phyloP scores from a whole-genome alignment of 176 grass and related monocot genomes.

The Alopecurus myosuroides region DNA sequence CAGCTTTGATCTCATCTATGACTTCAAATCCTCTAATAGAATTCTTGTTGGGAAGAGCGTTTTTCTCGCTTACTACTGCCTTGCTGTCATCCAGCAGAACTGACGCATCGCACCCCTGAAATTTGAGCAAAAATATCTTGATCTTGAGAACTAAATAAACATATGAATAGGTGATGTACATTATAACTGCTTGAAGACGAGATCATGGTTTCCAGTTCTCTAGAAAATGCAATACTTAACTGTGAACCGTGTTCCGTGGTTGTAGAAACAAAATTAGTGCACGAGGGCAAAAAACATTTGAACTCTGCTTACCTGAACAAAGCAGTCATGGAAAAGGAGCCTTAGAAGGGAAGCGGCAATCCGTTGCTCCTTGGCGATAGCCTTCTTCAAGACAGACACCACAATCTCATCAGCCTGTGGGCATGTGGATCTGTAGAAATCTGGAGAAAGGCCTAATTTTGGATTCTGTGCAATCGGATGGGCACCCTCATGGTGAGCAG shows the following conservation, averaged over 20 bases:
- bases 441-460: slow-evolving; percentile 36
- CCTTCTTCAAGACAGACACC: slow-evolving; percentile 54
- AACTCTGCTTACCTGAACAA: slow-evolving; percentile 60
- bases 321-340: slow-evolving; percentile 77
- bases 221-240: not conserved
- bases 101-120: slow-evolving; percentile 83
- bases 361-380: slow-evolving; percentile 47
- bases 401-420: slow-evolving; percentile 69
- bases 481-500: slow-evolving; percentile 32
- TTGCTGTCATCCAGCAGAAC: slow-evolving; percentile 63
- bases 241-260: not conserved
- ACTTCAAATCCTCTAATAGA: slow-evolving; percentile 85
- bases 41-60: slow-evolving; percentile 61
- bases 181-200: not conserved
- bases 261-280: not conserved
- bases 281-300: not conserved
- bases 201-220: not conserved
- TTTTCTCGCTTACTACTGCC: slow-evolving; percentile 53
- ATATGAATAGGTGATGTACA: not conserved
- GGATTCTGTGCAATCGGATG: slow-evolving; percentile 28
- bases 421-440: slow-evolving; percentile 67
- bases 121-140: not conserved
- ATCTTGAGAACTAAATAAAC: not conserved
- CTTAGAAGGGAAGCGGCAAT: slow-evolving; percentile 72
- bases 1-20: slow-evolving; percentile 72